Conservation (phyloP, 1,139 yeast species). For the Sugiyamaella japonica region DNA sequence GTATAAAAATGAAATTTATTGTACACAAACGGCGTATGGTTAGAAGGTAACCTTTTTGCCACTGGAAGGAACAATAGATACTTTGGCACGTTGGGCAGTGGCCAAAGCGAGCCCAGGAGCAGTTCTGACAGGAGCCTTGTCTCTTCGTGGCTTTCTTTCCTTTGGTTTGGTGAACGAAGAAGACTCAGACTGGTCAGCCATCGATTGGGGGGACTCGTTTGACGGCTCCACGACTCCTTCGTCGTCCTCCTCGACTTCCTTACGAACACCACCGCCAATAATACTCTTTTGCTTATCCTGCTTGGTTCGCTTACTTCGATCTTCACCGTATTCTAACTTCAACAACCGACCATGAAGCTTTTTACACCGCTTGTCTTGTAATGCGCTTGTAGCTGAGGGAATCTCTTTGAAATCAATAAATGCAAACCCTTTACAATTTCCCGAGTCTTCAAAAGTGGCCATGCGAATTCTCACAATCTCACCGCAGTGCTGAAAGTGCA, state of each 20-base stretch:
- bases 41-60: conserved; percentile 83
- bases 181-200: background rate
- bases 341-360: conserved; percentile 71
- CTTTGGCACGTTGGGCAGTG: conserved; percentile 83
- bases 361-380: conserved; percentile 69
- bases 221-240: conserved; percentile 23
- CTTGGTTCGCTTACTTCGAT: conserved; percentile 68
- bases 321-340: conserved; percentile 93
- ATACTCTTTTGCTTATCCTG: conserved; percentile 15
- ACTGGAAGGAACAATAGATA: conserved; percentile 84
- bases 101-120: conserved; percentile 84
- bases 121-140: conserved; percentile 37
- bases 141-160: conserved; percentile 8
- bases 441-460: conserved; percentile 96
- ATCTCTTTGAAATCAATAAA: conserved; percentile 83
- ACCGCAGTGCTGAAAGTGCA: conserved; percentile 77
- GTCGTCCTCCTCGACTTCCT: conserved; percentile 9
- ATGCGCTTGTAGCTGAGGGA: conserved; percentile 78
- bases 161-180: background rate
- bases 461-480: conserved; percentile 79
- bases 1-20: conserved; percentile 15
- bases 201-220: conserved; percentile 1
- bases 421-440: conserved; percentile 96
- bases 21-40: no score
- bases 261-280: conserved; percentile 13